Percentiles rank a stretch among this genome's conserved stretches.
These are phyloP conservation scores for Alternaria burnsii DNA, from an alignment of 2,329 filamentous ascomycete species.

Conservation along the genomic window DNA sequence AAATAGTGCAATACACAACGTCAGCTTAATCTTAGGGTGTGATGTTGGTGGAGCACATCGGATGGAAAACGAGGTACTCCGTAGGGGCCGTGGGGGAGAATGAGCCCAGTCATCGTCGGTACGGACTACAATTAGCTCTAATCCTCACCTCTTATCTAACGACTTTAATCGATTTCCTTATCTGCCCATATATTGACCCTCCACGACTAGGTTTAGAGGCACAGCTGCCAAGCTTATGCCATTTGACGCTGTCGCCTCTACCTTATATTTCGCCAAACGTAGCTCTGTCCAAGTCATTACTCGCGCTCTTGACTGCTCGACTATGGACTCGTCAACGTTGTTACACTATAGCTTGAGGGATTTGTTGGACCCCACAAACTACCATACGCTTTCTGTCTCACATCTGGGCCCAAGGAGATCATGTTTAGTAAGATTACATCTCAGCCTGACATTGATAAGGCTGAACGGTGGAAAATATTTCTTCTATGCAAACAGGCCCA, in stretches of 20 bases:
- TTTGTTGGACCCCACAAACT: not conserved
- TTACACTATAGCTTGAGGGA: not conserved
- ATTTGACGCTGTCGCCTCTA: not conserved
- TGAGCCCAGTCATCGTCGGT: not conserved
- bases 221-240: not conserved
- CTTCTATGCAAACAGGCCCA: not conserved
- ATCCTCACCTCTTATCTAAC: not conserved
- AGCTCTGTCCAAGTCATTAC: not conserved
- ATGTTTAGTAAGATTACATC: not conserved
- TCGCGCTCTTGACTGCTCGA: not conserved
- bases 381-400: not conserved
- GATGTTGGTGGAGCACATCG: not conserved
- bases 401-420: not conserved
- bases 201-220: not conserved
- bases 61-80: not conserved
- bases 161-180: not conserved
- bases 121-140: not conserved
- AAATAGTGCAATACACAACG: not conserved
- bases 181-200: not conserved
- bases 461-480: not conserved
- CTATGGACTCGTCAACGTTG: not conserved
- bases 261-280: not conserved
- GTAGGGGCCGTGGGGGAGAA: not conserved
- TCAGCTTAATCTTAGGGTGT: not conserved
- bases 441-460: fast-evolving